Evolutionary conservation across 768 basidiomycete species (phyloP), one percentile per base, ranked within the genome.

Genomic region (Naganishia onofrii): DNA sequence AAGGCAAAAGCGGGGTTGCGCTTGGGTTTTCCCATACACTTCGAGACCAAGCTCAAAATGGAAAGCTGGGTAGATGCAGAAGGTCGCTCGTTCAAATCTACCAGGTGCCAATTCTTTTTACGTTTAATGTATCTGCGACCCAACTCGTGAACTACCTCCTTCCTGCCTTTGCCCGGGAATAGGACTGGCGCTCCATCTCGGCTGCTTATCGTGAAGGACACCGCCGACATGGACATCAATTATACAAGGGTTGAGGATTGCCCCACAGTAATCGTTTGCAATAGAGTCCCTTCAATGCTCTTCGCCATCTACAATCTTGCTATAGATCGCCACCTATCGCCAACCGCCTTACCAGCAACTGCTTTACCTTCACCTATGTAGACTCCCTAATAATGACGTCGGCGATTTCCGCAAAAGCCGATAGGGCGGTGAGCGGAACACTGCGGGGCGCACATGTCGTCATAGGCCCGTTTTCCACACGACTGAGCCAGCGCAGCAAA

Each of bases 391-490:
- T n/a, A 26, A 51, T 51, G 48, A 51, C 48, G 48, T 51, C n/a
- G 48, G 48, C 48, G 48, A 26, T 51, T n/a, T 10, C 42, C 42
- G 9, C 2, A 8, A 42, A 51, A 51, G n/a, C 48, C 48, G 48
- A 51, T 51, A n/a, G 12, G 4, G 48, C n/a, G n/a, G n/a, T n/a
- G n/a, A n/a, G n/a, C n/a, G n/a, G n/a, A n/a, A n/a, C n/a, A n/a
- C n/a, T n/a, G n/a, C n/a, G n/a, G n/a, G n/a, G n/a, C 42, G 7
- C 9, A 15, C n/a, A n/a, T 51, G 48, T 51, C 48, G 48, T 51
- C 48, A 51, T 51, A 51, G 42, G 42, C 48, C n/a, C 48, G 48
- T 51, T 51, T 51, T 51, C 48, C 34, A 5, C n/a, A n/a, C n/a
- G n/a, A 21, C 46, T 46, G 6, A 36, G 12, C 42, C 7, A 42